Conservation (phyloP, 2,329 filamentous ascomycete species). For the Cordyceps cicadae region DNA sequence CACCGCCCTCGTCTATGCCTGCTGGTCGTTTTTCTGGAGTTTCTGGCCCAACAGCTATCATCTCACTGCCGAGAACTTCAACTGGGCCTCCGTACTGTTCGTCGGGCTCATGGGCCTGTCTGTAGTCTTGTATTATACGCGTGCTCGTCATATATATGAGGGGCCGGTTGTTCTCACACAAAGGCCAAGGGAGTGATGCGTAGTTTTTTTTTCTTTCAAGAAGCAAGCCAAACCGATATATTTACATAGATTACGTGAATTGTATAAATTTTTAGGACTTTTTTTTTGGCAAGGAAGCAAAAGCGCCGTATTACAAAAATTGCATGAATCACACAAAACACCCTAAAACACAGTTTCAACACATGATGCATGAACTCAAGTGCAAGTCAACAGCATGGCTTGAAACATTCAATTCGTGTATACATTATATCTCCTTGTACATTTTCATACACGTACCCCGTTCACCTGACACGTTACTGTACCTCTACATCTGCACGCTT, state of each 20-base stretch:
- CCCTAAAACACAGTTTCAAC: too few species aligned
- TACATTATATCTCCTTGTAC: not conserved
- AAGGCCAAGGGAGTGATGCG: not conserved
- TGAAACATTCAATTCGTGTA: constrained; percentile 7
- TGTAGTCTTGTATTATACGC: not conserved
- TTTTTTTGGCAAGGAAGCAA: too few species aligned
- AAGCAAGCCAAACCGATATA: too few species aligned
- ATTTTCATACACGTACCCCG: not conserved
- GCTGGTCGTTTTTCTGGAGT: constrained; percentile 16
- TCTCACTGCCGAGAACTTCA: constrained; percentile 12
- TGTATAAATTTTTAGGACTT: too few species aligned
- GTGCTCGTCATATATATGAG: constrained; percentile 3
- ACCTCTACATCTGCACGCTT: not conserved
- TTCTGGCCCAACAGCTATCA: constrained; percentile 15
- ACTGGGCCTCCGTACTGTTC: constrained; percentile 14
- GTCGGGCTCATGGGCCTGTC: constrained; percentile 6
- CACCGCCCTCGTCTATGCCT: constrained; percentile 5
- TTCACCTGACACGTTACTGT: not conserved
- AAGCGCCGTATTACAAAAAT: too few species aligned
- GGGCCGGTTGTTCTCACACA: not conserved
- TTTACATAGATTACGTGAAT: too few species aligned
- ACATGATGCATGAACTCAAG: not conserved
- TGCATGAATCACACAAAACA: too few species aligned
- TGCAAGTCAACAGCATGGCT: not conserved
- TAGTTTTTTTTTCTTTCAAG: too few species aligned